Evolutionary conservation across 371 early-diverging fungal species (phyloP).

Genomic region (Chytridium lagenaria): DNA sequence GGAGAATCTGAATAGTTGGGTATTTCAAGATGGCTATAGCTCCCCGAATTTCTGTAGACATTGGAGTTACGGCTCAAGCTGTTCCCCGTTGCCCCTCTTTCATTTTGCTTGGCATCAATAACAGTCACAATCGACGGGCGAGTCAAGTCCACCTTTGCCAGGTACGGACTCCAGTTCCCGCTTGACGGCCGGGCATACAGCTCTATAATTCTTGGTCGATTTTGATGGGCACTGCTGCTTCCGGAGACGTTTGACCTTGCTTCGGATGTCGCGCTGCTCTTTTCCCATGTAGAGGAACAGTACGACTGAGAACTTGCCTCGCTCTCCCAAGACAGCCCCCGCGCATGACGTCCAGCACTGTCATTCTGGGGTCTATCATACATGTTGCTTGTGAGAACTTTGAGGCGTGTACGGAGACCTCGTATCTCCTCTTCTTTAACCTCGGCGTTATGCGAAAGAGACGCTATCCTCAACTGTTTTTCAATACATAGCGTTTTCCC

Average conservation of each 20-base stretch:
- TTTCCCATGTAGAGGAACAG: background rate
- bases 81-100: background rate
- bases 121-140: background rate
- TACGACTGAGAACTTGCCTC: background rate
- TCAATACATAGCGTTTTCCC: background rate
- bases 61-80: background rate
- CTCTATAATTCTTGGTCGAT: background rate
- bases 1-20: no score
- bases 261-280: no score
- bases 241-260: no score
- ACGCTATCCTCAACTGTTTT: background rate
- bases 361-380: background rate
- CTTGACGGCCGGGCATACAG: constrained; percentile 1
- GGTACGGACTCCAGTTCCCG: background rate
- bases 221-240: background rate
- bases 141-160: background rate
- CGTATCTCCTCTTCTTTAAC: background rate
- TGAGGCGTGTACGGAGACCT: background rate
- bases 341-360: background rate
- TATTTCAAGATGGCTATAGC: background rate
- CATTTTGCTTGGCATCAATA: background rate
- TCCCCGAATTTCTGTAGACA: background rate
- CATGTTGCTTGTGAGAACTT: background rate
- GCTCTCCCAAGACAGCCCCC: background rate
- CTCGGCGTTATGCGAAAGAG: background rate